Percentiles rank a stretch among this genome's conserved stretches.
Evolutionary conservation across 2,329 filamentous ascomycete genomes (phyloP).

Genomic region (Drechslerella dactyloides): DNA sequence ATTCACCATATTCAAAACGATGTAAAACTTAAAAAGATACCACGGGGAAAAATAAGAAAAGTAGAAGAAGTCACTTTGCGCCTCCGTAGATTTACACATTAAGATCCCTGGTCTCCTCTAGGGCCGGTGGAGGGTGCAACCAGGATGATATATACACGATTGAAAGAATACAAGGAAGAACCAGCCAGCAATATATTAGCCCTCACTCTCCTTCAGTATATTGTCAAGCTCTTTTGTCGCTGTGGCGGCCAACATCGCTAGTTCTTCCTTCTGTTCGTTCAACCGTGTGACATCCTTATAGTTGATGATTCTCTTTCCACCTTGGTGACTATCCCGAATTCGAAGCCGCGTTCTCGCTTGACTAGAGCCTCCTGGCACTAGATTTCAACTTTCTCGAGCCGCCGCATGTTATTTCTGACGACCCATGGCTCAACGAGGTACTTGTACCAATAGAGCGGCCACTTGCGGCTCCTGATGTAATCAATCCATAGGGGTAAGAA

Average conservation of each 20-base stretch:
- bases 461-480: not conserved
- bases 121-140: no score
- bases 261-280: not conserved
- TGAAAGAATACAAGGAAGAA: no score
- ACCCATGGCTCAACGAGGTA: slow-evolving; percentile 18
- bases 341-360: not conserved
- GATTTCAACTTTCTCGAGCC: slow-evolving; percentile 14
- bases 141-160: no score
- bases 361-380: not conserved
- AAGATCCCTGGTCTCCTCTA: no score
- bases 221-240: not conserved
- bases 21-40: no score
- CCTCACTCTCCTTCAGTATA: not conserved
- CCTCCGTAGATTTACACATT: no score
- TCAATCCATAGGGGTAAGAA: not conserved
- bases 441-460: not conserved
- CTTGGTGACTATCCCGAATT: not conserved
- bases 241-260: no score
- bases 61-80: not conserved
- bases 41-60: no score
- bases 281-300: not conserved
- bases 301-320: not conserved
- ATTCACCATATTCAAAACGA: no score
- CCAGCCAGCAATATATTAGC: no score
- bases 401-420: not conserved